phyloP scores from a whole-genome alignment of 345 rosid genomes.

The Lumnitzera racemosa region DNA sequence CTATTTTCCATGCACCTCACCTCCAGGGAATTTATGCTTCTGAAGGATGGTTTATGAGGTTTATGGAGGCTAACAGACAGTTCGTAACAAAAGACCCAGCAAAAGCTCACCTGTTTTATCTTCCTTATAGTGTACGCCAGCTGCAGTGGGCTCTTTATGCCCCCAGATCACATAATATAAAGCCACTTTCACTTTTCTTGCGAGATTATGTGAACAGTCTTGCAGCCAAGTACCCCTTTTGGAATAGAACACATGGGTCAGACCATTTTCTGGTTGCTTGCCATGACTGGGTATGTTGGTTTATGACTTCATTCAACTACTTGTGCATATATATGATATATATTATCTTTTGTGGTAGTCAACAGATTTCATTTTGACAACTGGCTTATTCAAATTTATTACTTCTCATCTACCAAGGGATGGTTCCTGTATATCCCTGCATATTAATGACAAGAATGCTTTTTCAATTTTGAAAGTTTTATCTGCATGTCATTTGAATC shows the following conservation, averaged over 20 bases:
- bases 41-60: slow-evolving; percentile 97
- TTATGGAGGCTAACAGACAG: slow-evolving; percentile 59
- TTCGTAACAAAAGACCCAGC: slow-evolving; percentile 71
- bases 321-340: too few relatives aligned
- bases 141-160: slow-evolving; percentile 47
- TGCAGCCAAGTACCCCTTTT: slow-evolving; percentile 72
- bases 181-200: slow-evolving; percentile 49
- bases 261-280: slow-evolving; percentile 97
- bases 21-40: slow-evolving; percentile 85
- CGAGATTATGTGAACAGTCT: slow-evolving; percentile 59
- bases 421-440: too few relatives aligned
- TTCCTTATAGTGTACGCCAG: slow-evolving; percentile 81
- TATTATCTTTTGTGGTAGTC: too few relatives aligned
- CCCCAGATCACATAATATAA: slow-evolving; percentile 60
- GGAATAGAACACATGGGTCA: slow-evolving; percentile 86
- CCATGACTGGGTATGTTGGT: slow-evolving; percentile 80
- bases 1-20: slow-evolving; percentile 67
- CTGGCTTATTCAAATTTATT: too few relatives aligned
- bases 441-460: too few relatives aligned
- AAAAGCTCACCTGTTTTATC: slow-evolving; percentile 82
- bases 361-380: too few relatives aligned
- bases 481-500: too few relatives aligned
- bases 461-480: too few relatives aligned
- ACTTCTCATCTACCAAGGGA: too few relatives aligned
- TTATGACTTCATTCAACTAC: too few relatives aligned